Base-by-base conservation (phyloP, 1,284 basidiomycete species). In the Papiliotrema nemorosa region DNA sequence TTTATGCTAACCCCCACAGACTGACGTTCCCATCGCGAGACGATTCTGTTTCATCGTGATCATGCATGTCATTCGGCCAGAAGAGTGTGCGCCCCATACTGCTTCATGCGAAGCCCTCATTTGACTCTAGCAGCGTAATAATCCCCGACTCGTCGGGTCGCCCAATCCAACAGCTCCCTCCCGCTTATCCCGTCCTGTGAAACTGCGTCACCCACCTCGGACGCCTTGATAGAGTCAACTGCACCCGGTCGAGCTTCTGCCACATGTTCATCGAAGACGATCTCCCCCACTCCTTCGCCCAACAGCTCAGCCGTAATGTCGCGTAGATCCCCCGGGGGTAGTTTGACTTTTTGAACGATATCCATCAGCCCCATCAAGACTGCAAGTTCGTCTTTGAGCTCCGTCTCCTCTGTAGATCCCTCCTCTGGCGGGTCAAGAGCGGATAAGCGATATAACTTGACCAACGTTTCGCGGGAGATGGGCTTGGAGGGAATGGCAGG, bases 301-400 rank as follows among this genome's bases (percentile, higher is more conserved):
- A 67, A 43, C 45, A 67, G 42, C 6, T 53, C 53, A 5, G 51
- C 44, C 10, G 52, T 26, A 7, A 42, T 29, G 10, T 9, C 34
- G 26, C 52, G 35, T n/a, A 47, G 39, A 24, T 51, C 56, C 3
- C 50, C 55, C 1, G 49, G n/a, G 3, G 61, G 61, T 24, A 68
- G 38, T 29, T 60, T 42, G 3, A 68, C 63, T 2, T 44, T 44
- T 35, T 66, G 60, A 39, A 68, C 64, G 14, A 54, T 35, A 6
- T 68, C 64, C 66, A 66, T 68, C 7, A 68, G 40, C 1, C 55
- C 54, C 4, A 68, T 38, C 37, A 68, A 49, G n/a, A 54, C 60
- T 18, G 44, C 44, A 34, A 68, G 37, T 16, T 56, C 66, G 0
- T 44, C 35, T 2, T 64, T 47, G 9, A 68, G 47, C 18, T 50